Conservation (phyloP, 441 rosid species). For the Gossypium schwendimanii region DNA sequence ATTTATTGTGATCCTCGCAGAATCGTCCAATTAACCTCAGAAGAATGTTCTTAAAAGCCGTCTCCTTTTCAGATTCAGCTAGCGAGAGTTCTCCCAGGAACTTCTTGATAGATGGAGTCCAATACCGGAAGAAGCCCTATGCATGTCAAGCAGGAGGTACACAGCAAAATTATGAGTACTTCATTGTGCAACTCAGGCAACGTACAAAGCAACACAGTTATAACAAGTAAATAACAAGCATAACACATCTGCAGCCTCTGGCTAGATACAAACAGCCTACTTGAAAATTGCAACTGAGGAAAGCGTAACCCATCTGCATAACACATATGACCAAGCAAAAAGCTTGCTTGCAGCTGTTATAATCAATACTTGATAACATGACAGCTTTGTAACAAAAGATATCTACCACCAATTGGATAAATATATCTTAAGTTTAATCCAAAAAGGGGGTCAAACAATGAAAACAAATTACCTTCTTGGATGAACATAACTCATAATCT, state of each 20-base stretch:
- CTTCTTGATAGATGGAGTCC: conserved; percentile 70
- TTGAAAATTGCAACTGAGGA: neutral
- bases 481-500: conserved; percentile 87
- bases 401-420: neutral
- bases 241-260: neutral
- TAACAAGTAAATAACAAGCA: conserved; percentile 2
- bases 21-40: conserved; percentile 65
- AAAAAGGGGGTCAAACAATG: neutral
- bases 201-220: neutral
- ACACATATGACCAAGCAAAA: neutral
- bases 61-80: conserved; percentile 80
- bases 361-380: neutral
- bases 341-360: neutral
- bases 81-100: conserved; percentile 61
- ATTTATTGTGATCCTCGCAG: conserved; percentile 69
- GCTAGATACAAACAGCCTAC: neutral
- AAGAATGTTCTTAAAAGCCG: conserved; percentile 63
- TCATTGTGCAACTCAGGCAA: neutral
- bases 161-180: neutral
- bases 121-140: conserved; percentile 82
- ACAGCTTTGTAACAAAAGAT: neutral
- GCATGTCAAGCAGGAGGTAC: conserved; percentile 9
- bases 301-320: neutral
- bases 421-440: neutral
- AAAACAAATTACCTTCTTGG: conserved; percentile 62